Conservation (phyloP, 768 basidiomycete genomes). For the Leccinum uliginosum region DNA sequence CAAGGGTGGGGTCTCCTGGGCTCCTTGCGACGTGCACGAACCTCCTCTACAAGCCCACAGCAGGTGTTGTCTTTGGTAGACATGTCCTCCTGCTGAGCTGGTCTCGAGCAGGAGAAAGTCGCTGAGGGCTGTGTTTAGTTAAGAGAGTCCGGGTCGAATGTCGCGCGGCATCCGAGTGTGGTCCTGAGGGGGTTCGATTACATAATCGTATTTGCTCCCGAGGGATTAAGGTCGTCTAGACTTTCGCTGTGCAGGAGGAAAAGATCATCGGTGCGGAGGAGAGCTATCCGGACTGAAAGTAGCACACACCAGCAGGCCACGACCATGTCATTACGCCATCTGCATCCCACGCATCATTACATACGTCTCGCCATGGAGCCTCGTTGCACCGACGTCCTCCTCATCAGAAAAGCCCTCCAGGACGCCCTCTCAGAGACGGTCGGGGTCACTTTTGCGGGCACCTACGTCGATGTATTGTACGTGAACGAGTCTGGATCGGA, state of each 20-base stretch:
- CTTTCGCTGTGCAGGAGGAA: neutral
- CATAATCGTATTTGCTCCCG: conserved; percentile 11
- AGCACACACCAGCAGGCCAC: neutral
- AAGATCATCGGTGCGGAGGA: neutral
- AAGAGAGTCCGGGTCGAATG: conserved; percentile 4
- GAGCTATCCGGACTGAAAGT: neutral
- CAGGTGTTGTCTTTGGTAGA: conserved; percentile 21
- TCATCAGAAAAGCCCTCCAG: conserved; percentile 51
- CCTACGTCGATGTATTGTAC: conserved; percentile 59
- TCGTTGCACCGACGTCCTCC: conserved; percentile 37
- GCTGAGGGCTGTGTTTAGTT: neutral
- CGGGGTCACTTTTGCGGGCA: conserved; percentile 47
- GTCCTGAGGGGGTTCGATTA: conserved; percentile 14
- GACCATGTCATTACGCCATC: conserved; percentile 16
- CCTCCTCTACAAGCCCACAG: conserved; percentile 55
- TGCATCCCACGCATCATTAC: conserved; percentile 22
- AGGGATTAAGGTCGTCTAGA: neutral
- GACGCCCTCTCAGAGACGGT: conserved; percentile 52
- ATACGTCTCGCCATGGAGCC: conserved; percentile 21
- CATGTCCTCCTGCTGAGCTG: conserved; percentile 11
- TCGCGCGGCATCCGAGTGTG: conserved; percentile 11
- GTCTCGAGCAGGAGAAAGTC: neutral
- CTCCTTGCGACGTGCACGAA: conserved; percentile 37
- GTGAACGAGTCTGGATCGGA: conserved; percentile 28
- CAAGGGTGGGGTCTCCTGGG: conserved; percentile 59